phyloP scores from a whole-genome alignment of 2,329 filamentous ascomycete species.

The Aspergillus sp. region DNA sequence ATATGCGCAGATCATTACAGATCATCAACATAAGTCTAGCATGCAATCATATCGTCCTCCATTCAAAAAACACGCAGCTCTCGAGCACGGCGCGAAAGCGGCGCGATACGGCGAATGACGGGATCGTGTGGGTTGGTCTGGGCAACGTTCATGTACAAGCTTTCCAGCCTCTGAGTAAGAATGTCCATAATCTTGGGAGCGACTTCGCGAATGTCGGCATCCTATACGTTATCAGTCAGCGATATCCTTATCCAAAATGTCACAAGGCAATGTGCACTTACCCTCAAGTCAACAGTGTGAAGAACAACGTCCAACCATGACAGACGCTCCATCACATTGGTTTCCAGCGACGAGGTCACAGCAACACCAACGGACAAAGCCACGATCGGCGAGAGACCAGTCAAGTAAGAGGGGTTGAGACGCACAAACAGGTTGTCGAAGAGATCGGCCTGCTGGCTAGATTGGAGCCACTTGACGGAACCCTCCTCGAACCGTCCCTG shows the following conservation, averaged over 20 bases:
- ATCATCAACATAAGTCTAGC: not conserved
- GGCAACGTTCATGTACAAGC: conserved; percentile 51
- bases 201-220: conserved; percentile 50
- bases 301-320: conserved; percentile 54
- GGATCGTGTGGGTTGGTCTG: conserved; percentile 46
- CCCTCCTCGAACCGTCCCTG: conserved; percentile 38
- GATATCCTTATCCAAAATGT: not conserved
- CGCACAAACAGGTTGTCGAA: conserved; percentile 57
- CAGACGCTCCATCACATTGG: conserved; percentile 49
- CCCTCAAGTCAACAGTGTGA: conserved; percentile 46
- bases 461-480: conserved; percentile 55
- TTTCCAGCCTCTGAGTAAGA: conserved; percentile 50
- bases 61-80: conserved; percentile 21
- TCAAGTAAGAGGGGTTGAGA: conserved; percentile 51
- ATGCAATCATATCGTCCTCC: not conserved
- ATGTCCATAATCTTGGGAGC: conserved; percentile 56
- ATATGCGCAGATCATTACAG: not conserved
- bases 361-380: conserved; percentile 56
- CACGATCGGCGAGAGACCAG: conserved; percentile 50
- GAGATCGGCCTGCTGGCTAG: conserved; percentile 50
- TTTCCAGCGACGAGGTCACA: conserved; percentile 51
- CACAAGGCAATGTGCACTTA: conserved; percentile 28
- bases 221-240: conserved; percentile 26
- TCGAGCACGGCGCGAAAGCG: conserved; percentile 38
- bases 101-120: conserved; percentile 47